A percentile compares a stretch with the other conserved stretches of the same genome.
These are phyloP conservation scores for Azolla pinnata DNA, from an alignment of 75 land plant genomes.

Conservation along the genomic window DNA sequence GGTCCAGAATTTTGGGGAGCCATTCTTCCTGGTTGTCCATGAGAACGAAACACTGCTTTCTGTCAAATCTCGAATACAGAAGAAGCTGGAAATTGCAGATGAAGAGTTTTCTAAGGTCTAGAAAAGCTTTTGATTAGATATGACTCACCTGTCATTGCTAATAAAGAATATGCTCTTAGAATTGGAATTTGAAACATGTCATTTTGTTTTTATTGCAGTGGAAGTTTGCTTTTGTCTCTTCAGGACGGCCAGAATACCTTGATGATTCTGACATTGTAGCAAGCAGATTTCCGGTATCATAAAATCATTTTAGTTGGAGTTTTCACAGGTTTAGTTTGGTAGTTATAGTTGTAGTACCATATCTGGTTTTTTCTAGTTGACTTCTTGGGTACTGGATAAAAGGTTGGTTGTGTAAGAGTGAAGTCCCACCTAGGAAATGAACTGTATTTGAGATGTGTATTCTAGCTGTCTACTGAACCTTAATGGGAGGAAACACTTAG, in stretches of 20 bases:
- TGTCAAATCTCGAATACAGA: slow-evolving; percentile 21
- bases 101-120: slow-evolving; percentile 26
- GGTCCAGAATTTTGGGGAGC: slow-evolving; percentile 36
- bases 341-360: too few relatives aligned
- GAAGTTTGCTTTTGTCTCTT: slow-evolving; percentile 44
- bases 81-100: slow-evolving; percentile 18
- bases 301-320: too few relatives aligned
- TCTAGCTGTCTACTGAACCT: too few relatives aligned
- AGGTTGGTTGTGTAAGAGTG: too few relatives aligned
- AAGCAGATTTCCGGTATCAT: slow-evolving; percentile 32
- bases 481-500: too few relatives aligned
- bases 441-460: too few relatives aligned
- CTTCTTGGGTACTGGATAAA: too few relatives aligned
- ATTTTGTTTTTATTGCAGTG: slow-evolving; percentile 19
- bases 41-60: slow-evolving; percentile 26
- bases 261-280: slow-evolving; percentile 34
- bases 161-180: neutral
- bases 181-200: neutral
- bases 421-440: too few relatives aligned
- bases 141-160: neutral
- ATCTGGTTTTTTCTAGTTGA: too few relatives aligned
- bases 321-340: too few relatives aligned
- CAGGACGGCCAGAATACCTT: slow-evolving; percentile 42
- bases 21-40: slow-evolving; percentile 25
- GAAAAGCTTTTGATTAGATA: neutral